Conservation (phyloP, 176 grass and related monocot genomes). For the Oryza punctata region DNA sequence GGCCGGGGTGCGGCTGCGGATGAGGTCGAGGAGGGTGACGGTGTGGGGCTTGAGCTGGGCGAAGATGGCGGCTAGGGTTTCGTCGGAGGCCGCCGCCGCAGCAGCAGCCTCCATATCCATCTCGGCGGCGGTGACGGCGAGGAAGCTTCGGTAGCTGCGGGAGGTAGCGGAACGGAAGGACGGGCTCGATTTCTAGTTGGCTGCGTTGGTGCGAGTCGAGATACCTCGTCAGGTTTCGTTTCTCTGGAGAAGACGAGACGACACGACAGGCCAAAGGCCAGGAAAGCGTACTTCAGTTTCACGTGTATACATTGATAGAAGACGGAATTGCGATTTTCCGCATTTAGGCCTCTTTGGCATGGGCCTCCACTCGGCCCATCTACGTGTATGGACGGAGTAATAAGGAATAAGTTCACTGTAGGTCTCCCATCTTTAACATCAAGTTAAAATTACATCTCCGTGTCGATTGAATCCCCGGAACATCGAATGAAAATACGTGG, state of each 20-base stretch:
- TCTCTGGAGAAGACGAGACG: neutral
- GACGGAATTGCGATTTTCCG: neutral
- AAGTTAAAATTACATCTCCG: too few relatives aligned
- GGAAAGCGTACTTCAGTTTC: neutral
- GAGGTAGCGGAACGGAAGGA: neutral
- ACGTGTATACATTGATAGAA: neutral
- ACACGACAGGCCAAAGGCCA: neutral
- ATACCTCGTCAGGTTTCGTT: conserved; percentile 9
- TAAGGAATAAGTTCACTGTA: too few relatives aligned
- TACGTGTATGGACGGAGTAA: too few relatives aligned
- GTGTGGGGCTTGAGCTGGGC: conserved; percentile 80
- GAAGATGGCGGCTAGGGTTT: conserved; percentile 65
- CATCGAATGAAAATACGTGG: too few relatives aligned
- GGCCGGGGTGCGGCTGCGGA: conserved; percentile 54
- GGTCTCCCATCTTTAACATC: too few relatives aligned
- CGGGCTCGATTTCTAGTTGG: neutral
- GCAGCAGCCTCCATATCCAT: conserved; percentile 19
- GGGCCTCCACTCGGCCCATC: too few relatives aligned
- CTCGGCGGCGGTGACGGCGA: neutral
- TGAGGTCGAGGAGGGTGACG: conserved; percentile 70
- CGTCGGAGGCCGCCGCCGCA: conserved; percentile 39
- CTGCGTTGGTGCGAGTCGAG: neutral
- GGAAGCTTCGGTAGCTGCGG: neutral
- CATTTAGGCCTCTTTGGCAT: too few relatives aligned
- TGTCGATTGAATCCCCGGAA: too few relatives aligned